These are phyloP conservation scores for Psidium friedrichsthalianum DNA, from an alignment of 345 rosid genomes.

Conservation along the genomic window DNA sequence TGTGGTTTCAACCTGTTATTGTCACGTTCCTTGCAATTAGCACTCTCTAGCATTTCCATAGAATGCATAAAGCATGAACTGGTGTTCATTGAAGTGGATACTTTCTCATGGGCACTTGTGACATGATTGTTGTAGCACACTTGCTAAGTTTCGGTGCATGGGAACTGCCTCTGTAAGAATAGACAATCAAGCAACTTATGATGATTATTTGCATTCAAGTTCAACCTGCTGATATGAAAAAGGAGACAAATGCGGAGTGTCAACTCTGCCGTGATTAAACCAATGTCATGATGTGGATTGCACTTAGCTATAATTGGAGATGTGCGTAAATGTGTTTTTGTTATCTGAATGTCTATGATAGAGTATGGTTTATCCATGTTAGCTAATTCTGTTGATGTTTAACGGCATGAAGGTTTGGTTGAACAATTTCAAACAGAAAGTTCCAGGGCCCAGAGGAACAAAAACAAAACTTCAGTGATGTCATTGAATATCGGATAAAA, in stretches of 20 bases:
- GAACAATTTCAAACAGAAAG: neutral
- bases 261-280: neutral
- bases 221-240: neutral
- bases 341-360: neutral
- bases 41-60: neutral
- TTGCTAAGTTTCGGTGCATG: neutral
- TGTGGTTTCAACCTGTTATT: constrained; percentile 4
- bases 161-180: neutral
- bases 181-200: neutral
- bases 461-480: neutral
- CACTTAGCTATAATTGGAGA: neutral
- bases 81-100: neutral
- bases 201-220: neutral
- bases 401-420: neutral
- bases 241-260: neutral
- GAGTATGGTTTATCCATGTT: neutral
- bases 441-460: neutral
- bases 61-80: neutral
- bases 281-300: neutral
- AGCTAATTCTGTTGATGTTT: too few species aligned
- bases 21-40: neutral
- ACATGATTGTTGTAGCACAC: neutral
- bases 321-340: neutral
- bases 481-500: neutral
- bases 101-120: neutral